These are phyloP conservation scores for Purpureocillium lavendulum DNA, from an alignment of 2,329 filamentous ascomycete species.

Conservation along the genomic window DNA sequence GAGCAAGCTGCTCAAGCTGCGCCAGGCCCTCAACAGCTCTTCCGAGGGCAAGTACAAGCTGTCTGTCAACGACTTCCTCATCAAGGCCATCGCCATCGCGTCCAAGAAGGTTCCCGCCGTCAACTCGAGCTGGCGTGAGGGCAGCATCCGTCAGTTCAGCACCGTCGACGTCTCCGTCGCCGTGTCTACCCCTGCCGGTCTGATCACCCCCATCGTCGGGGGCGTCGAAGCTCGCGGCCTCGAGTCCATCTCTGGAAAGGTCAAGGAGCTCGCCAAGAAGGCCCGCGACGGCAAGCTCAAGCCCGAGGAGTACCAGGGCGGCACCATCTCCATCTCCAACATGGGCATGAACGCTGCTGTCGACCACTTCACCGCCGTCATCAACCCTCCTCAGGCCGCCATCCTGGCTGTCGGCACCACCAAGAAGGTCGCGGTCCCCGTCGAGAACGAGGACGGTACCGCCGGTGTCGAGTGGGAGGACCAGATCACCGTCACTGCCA, in stretches of 20 bases:
- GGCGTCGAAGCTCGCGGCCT: constrained; percentile 82
- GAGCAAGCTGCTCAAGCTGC: constrained; percentile 90
- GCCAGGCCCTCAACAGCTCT: constrained; percentile 82
- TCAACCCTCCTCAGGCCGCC: constrained; percentile 95
- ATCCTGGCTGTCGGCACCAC: constrained; percentile 94
- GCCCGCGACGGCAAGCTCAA: constrained; percentile 97
- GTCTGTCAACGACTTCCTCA: constrained; percentile 98
- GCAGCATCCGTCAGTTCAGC: constrained; percentile 87
- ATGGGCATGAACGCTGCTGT: constrained; percentile 99
- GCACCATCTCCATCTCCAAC: constrained; percentile 98
- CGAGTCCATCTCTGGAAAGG: constrained; percentile 73
- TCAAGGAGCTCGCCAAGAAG: constrained; percentile 96
- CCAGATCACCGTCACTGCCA: constrained; percentile 88
- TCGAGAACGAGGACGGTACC: constrained; percentile 75
- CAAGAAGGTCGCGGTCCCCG: constrained; percentile 87
- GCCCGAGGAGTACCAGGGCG: constrained; percentile 98
- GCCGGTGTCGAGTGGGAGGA: constrained; percentile 81
- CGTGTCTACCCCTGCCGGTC: constrained; percentile 82
- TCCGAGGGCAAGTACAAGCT: constrained; percentile 95
- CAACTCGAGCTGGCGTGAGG: constrained; percentile 92
- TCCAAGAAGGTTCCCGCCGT: constrained; percentile 90
- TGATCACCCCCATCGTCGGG: constrained; percentile 97
- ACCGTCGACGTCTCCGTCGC: constrained; percentile 92
- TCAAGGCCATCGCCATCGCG: constrained; percentile 88
- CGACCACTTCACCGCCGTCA: constrained; percentile 94